Evolutionary conservation across 495 filamentous ascomycete genomes (phyloP), one percentile per base, ranked within the genome.

Genomic region (Aspergillus heteromorphus): DNA sequence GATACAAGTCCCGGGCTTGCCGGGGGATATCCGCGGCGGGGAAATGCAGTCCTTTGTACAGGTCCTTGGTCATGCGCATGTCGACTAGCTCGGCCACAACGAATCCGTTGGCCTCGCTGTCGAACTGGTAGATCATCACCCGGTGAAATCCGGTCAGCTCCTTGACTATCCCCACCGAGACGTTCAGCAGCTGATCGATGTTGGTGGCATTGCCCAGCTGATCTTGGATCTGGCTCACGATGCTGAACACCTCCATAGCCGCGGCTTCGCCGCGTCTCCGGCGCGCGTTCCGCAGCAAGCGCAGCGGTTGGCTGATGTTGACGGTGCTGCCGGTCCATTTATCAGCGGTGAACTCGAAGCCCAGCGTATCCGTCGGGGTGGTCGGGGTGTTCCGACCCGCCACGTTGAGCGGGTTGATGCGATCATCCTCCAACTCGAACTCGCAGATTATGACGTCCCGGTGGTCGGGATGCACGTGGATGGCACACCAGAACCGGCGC

Each of bases 91-190:
- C 92, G 0, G 90, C 87, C 31, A 96, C 91, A 1, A 96, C 91
- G 41, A 83, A 81, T 0, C 91, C 91, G 65, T 95, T 95, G 74
- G 84, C 92, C 2, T 75, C 65, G 40, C 82, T 76, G 65, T 97
- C 92, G 57, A 96, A 97, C 61, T 95, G 91, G 67, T 96, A 96
- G 14, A 97, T 80, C 86, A 96, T 87, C 9, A 96, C 87, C 2
- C 91, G 87, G 60, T 96, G 91, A 59, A 97, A 97, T 0, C 92
- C 91, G 0, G 90, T 95, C 25, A 97, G 67, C 56, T 96, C 91
- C 63, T 95, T 74, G 1, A 72, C 73, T 7, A 74, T 51, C 1
- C 73, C 70, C 0, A 68, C 58, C 0, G 71, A 67, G 0, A 60
- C 72, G 21, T 74, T 71, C 14, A 76, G 51, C 1, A 76, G 57